Base-by-base conservation (phyloP, 495 filamentous ascomycete genomes). In the Parmelia sp. region DNA sequence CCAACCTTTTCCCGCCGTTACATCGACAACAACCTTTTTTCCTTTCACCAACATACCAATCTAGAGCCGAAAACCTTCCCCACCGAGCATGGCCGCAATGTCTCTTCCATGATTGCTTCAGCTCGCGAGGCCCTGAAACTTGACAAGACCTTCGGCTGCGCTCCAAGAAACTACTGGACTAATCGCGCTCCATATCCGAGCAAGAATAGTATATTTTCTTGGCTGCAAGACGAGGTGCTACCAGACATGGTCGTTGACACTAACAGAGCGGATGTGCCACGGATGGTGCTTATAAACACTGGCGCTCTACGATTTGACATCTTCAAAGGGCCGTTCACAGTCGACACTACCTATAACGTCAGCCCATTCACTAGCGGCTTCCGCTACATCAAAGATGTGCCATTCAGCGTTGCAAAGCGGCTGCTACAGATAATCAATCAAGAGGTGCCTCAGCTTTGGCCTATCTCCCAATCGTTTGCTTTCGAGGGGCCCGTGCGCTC, bases 271-370 rank as follows among this genome's bases (percentile, higher is more conserved):
- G 70, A 80, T 19, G 77, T 76, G 27, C 81, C 91, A 17, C 80
- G 83, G 1, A 76, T 97, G 11, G 88, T 86, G 12, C 82, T 97
- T 65, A 76, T 87, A 35, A 98, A 98, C 72, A 95, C 91, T 10
- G 94, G 94, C 14, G 88, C 89, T 4, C 85, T 97, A 63, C 88
- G 94, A 56, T 97, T 97, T 71, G 94, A 98, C 71, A 88, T 98
- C 66, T 96, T 97, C 81, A 82, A 92, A 71, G 95, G 94, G 0
- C 77, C 86, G 2, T 97, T 97, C 68, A 97, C 94, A 0, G 84
- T 81, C 57, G 94, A 98, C 70, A 87, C 87, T 0, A 88, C 86
- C 4, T 97, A 84, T 71, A 87, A 90, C 55, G 82, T 97, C 58
- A 96, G 90, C 5, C 94, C 94, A 3, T 98, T 98, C 73, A 86